A percentile compares a stretch with the other conserved stretches of the same genome.
Evolutionary conservation across 495 filamentous ascomycete species (phyloP).

Genomic region (Acidiella bohemica): DNA sequence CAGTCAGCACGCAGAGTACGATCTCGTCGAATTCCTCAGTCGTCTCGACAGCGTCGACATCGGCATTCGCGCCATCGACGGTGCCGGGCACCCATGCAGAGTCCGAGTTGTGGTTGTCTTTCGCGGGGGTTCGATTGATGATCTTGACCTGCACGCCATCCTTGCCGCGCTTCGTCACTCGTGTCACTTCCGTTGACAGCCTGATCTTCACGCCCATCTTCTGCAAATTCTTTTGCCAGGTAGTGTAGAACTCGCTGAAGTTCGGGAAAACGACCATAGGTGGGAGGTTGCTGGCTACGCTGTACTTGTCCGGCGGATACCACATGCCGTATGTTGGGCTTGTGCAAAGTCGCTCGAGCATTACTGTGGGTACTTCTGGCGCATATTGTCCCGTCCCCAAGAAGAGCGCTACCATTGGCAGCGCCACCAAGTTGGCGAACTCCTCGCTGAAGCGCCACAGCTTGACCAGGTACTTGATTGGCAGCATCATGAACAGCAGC

Average conservation of each 20-base stretch:
- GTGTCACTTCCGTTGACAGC: constrained; percentile 46
- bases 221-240: constrained; percentile 50
- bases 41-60: constrained; percentile 27
- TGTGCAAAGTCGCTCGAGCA: constrained; percentile 64
- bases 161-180: constrained; percentile 43
- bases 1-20: constrained; percentile 61
- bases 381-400: constrained; percentile 59
- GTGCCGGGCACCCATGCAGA: constrained; percentile 25
- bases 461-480: constrained; percentile 54
- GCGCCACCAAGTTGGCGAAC: constrained; percentile 58
- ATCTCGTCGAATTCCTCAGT: constrained; percentile 53
- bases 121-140: constrained; percentile 27
- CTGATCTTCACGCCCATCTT: constrained; percentile 51
- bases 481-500: constrained; percentile 57
- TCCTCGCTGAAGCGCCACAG: constrained; percentile 61
- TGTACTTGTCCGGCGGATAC: constrained; percentile 54
- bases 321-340: constrained; percentile 65
- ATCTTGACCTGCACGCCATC: constrained; percentile 41
- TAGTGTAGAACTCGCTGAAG: constrained; percentile 53
- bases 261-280: constrained; percentile 73
- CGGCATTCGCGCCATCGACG: constrained; percentile 27
- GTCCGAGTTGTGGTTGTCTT: constrained; percentile 28
- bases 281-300: constrained; percentile 51
- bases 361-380: constrained; percentile 57
- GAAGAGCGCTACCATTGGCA: constrained; percentile 67